Base-by-base conservation (phyloP, 352 stramenopile species). In the Phytophthora podocarpi region DNA sequence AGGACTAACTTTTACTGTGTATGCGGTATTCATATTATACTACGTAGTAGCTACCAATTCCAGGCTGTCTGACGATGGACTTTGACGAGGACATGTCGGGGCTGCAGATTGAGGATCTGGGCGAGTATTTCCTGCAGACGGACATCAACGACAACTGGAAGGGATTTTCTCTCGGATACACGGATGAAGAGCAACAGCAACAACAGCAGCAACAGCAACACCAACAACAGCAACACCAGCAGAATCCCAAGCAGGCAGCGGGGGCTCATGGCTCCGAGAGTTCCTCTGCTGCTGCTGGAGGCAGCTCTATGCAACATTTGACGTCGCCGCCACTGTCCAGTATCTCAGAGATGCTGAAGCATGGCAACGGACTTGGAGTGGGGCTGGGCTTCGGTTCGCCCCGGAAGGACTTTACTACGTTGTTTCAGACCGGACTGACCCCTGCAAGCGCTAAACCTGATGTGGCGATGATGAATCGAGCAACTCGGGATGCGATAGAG, bases 21-120 rank as follows among this genome's bases (percentile, higher is more conserved):
- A n/a, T n/a, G n/a, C n/a, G n/a, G n/a, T n/a, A n/a, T n/a, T n/a
- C n/a, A 24, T 42, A 42, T 26, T 27, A 35, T 24, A 5, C 8
- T 15, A 47, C 39, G 42, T 51, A 51, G 42, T 26, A 51, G 40
- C 34, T 15, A 23, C 24, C 40, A 48, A 41, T 16, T 21, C n/a
- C 15, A 52, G 51, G 5, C 32, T 37, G 34, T 57, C 20, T 34
- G 40, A 45, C 37, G 13, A 87, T 87, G 77, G 77, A 87, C 49
- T 85, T 85, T 55, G 76, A 89, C 36, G 78, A 86, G 24, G 82
- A 91, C 49, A 85, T 91, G 76, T 87, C 72, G 26, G 71, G 73
- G 13, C 65, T 91, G 45, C 82, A 89, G 56, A 91, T 91, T 49
- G 82, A 91, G 50, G 82, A 91, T 46, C 47, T 91, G 45, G 82